These are phyloP conservation scores for Samsoniella hepiali DNA, from an alignment of 2,329 filamentous ascomycete species.

Conservation along the genomic window DNA sequence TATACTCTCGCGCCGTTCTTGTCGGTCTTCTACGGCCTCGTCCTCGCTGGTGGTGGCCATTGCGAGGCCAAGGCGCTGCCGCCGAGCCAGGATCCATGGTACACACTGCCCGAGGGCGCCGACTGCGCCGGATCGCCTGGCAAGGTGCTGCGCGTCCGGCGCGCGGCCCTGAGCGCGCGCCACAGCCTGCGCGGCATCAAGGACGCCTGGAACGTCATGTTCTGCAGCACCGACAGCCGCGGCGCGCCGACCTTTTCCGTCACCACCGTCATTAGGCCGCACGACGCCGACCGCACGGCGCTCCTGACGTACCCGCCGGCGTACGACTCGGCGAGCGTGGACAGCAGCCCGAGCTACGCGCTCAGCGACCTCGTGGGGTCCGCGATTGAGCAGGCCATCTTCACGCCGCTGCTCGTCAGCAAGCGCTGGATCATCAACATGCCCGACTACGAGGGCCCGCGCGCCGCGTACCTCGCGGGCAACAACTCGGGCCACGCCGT, in stretches of 20 bases:
- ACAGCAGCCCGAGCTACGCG: constrained; percentile 36
- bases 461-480: constrained; percentile 43
- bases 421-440: constrained; percentile 43
- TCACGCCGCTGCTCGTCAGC: constrained; percentile 29
- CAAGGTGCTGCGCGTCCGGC: constrained; percentile 19
- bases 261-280: constrained; percentile 33
- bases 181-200: constrained; percentile 18
- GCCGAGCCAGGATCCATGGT: constrained; percentile 37
- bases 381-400: constrained; percentile 19
- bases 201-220: constrained; percentile 34
- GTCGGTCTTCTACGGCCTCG: background rate
- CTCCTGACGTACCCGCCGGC: constrained; percentile 39
- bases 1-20: background rate
- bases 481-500: constrained; percentile 42
- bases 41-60: background rate
- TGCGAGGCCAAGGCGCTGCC: constrained; percentile 21
- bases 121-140: constrained; percentile 22
- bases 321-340: constrained; percentile 35
- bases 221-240: constrained; percentile 34
- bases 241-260: constrained; percentile 36
- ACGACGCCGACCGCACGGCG: background rate
- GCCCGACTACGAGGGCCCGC: constrained; percentile 45
- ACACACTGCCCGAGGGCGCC: constrained; percentile 29
- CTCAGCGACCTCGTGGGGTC: constrained; percentile 22
- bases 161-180: constrained; percentile 18